A percentile compares a stretch with the other conserved stretches of the same genome.
Evolutionary conservation across 2,329 filamentous ascomycete species (phyloP).

Genomic region (Byssochlamys sp.): DNA sequence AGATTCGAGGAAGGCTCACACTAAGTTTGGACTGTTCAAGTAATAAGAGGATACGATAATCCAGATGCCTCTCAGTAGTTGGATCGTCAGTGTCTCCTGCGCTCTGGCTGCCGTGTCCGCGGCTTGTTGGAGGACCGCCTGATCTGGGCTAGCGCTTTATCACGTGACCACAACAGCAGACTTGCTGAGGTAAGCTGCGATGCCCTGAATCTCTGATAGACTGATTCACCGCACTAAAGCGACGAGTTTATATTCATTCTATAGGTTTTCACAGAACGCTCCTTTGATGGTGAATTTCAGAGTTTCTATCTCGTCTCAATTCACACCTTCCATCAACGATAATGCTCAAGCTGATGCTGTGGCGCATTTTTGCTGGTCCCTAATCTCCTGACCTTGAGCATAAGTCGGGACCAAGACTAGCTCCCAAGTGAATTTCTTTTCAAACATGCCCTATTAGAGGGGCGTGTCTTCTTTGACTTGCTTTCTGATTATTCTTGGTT

Average conservation of each 20-base stretch:
- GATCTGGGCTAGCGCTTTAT: conserved; percentile 10
- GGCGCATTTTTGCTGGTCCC: too few species aligned
- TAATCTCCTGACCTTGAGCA: too few species aligned
- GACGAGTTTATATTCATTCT: too few species aligned
- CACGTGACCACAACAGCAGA: conserved; percentile 9
- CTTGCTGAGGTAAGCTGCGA: background rate
- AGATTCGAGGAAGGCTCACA: conserved; percentile 3
- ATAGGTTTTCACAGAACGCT: too few species aligned
- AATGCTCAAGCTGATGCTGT: too few species aligned
- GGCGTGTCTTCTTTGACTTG: background rate
- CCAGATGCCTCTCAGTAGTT: conserved; percentile 8
- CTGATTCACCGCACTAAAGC: too few species aligned
- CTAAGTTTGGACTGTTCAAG: conserved; percentile 1
- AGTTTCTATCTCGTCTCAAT: too few species aligned
- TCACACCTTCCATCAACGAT: too few species aligned
- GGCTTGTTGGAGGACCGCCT: conserved; percentile 1
- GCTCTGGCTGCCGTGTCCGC: conserved; percentile 12
- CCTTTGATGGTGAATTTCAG: too few species aligned
- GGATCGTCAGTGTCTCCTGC: background rate
- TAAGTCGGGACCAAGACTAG: too few species aligned
- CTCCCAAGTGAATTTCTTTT: background rate
- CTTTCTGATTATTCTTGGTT: background rate
- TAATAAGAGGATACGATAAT: conserved; percentile 13
- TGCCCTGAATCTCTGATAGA: background rate
- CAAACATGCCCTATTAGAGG: background rate